Conservation (phyloP, 2,329 filamentous ascomycete species). For the Anthostomella pinea region DNA sequence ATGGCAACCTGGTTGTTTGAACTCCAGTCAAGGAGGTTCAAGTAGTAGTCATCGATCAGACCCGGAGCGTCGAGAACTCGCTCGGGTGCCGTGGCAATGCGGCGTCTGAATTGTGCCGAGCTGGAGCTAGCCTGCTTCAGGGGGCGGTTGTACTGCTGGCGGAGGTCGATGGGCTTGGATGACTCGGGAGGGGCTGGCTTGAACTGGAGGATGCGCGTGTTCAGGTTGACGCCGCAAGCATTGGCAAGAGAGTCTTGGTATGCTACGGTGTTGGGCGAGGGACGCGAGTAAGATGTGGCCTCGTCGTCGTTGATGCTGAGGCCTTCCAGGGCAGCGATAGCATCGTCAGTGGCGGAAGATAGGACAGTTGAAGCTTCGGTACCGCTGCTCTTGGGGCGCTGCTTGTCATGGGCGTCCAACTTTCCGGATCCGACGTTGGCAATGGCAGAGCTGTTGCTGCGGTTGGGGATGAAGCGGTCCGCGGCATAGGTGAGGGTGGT, state of each 20-base stretch:
- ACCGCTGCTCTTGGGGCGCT: slow-evolving; percentile 68
- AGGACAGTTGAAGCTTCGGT: slow-evolving; percentile 73
- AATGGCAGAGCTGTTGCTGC: slow-evolving; percentile 83
- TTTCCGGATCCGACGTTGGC: slow-evolving; percentile 79
- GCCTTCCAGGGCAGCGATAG: slow-evolving; percentile 74
- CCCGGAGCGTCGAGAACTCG: slow-evolving; percentile 94
- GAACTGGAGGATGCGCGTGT: slow-evolving; percentile 94
- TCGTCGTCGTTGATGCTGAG: slow-evolving; percentile 73
- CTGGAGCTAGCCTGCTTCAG: slow-evolving; percentile 72
- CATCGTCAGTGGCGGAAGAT: slow-evolving; percentile 75
- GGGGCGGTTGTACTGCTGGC: slow-evolving; percentile 96
- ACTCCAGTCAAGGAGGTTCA: slow-evolving; percentile 98
- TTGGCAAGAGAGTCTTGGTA: slow-evolving; percentile 89
- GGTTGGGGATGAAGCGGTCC: slow-evolving; percentile 96
- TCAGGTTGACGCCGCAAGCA: slow-evolving; percentile 88
- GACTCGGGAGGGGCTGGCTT: slow-evolving; percentile 98
- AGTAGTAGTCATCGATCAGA: slow-evolving; percentile 97
- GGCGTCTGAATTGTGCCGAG: slow-evolving; percentile 83
- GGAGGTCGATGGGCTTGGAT: slow-evolving; percentile 95
- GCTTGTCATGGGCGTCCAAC: slow-evolving; percentile 68
- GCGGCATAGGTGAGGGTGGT: slow-evolving; percentile 76
- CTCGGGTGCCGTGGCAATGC: slow-evolving; percentile 91
- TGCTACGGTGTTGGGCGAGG: slow-evolving; percentile 81
- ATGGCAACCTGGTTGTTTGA: slow-evolving; percentile 97
- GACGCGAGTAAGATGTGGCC: slow-evolving; percentile 67